Percentiles rank a stretch among this genome's conserved stretches.
Conservation (phyloP, 495 filamentous ascomycete species). For the Staphylotrichum longicolle region DNA sequence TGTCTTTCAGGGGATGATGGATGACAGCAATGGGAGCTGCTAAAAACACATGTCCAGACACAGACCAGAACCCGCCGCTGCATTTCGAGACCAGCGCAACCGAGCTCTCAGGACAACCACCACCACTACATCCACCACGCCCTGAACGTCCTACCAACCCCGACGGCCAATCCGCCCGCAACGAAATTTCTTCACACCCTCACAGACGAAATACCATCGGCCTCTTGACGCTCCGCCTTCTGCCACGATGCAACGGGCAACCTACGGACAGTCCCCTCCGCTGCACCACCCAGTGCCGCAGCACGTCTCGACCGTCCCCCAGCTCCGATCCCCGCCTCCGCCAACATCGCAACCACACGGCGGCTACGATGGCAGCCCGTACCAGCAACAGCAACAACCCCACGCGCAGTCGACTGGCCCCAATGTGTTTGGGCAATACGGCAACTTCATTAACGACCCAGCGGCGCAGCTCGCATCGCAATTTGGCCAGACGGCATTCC, state of each 20-base stretch:
- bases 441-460: slow-evolving; percentile 90
- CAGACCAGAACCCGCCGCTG: slow-evolving; percentile 5
- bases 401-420: slow-evolving; percentile 45
- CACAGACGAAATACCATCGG: background rate
- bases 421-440: slow-evolving; percentile 69
- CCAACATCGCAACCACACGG: slow-evolving; percentile 70
- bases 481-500: slow-evolving; percentile 86
- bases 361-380: slow-evolving; percentile 72
- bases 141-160: background rate
- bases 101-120: background rate
- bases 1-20: slow-evolving; percentile 14
- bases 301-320: slow-evolving; percentile 97
- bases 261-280: slow-evolving; percentile 86
- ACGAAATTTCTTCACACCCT: background rate
- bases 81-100: background rate
- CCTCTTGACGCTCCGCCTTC: background rate
- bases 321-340: slow-evolving; percentile 93
- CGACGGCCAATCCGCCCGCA: background rate
- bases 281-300: slow-evolving; percentile 98
- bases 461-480: slow-evolving; percentile 96
- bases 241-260: slow-evolving; percentile 72
- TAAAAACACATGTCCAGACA: slow-evolving; percentile 44
- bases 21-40: slow-evolving; percentile 32
- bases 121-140: background rate
- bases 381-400: slow-evolving; percentile 58